Percentiles rank a stretch among this genome's conserved stretches.
Evolutionary conservation across 2,329 filamentous ascomycete species (phyloP).

Genomic region (Tolypocladium amazonense): DNA sequence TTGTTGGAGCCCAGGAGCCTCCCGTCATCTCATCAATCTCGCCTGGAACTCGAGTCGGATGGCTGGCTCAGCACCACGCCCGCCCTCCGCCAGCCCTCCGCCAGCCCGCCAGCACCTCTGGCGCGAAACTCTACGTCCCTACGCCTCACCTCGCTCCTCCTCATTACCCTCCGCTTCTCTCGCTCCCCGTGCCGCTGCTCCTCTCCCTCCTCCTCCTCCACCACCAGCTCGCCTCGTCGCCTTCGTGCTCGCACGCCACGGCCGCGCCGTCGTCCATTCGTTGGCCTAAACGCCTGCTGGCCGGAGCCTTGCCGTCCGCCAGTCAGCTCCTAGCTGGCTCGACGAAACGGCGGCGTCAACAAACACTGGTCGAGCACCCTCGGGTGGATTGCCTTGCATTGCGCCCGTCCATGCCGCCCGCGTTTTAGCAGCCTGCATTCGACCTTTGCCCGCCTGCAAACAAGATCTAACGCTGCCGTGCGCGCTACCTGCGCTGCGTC

Average conservation of each 20-base stretch:
- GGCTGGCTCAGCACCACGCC: background rate
- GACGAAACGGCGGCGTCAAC: slow-evolving; percentile 9
- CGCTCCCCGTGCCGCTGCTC: background rate
- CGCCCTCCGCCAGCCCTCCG: background rate
- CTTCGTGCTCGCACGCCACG: background rate
- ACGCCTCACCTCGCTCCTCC: background rate
- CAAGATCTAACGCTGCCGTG: slow-evolving; percentile 1
- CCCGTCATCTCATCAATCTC: slow-evolving; percentile 16
- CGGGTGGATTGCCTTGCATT: background rate
- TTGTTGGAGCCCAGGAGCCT: slow-evolving; percentile 1
- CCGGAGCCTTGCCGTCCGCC: background rate
- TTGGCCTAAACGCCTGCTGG: background rate
- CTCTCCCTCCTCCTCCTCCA: background rate
- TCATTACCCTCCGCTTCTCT: background rate
- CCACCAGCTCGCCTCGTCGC: background rate
- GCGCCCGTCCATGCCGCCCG: background rate
- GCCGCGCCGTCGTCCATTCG: background rate
- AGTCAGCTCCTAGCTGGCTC: slow-evolving; percentile 2
- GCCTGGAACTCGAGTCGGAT: slow-evolving; percentile 7
- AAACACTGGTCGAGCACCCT: background rate
- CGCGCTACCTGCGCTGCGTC: background rate
- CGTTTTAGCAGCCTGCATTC: background rate
- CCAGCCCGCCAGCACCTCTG: background rate
- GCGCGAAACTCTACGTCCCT: background rate
- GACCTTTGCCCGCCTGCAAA: background rate